Evolutionary conservation across 768 basidiomycete species (phyloP).

Genomic region (Psilocybe sp.): DNA sequence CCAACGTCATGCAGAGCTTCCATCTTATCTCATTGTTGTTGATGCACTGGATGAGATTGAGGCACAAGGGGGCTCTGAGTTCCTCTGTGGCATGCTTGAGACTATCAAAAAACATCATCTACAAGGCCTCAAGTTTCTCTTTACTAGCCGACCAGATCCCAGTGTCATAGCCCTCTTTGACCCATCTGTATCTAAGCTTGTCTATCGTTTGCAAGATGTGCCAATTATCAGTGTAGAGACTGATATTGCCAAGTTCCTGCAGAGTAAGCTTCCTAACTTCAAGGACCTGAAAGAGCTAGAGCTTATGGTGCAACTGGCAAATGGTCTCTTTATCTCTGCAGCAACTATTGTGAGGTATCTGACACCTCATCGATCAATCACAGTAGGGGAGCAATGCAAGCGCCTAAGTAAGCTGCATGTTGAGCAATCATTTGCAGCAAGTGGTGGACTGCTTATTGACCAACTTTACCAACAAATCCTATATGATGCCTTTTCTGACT

Average conservation of each 20-base stretch:
- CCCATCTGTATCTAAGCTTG: neutral
- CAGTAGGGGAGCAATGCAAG: neutral
- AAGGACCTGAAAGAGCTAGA: neutral
- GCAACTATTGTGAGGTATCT: conserved; percentile 17
- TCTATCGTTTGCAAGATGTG: neutral
- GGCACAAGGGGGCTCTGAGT: conserved; percentile 7
- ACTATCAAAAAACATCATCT: conserved; percentile 7
- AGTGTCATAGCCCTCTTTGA: conserved; percentile 1
- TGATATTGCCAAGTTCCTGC: neutral
- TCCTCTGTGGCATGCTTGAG: conserved; percentile 14
- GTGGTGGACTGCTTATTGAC: conserved; percentile 3
- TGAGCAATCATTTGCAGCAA: neutral
- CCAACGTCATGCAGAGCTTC: neutral
- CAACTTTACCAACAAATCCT: conserved; percentile 9
- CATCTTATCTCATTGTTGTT: conserved; percentile 17
- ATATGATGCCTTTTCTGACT: conserved; percentile 7
- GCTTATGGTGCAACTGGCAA: conserved; percentile 7
- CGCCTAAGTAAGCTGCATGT: neutral
- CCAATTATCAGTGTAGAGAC: neutral
- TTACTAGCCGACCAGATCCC: conserved; percentile 19
- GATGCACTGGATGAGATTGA: conserved; percentile 22
- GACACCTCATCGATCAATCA: neutral
- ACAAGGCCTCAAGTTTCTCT: conserved; percentile 18
- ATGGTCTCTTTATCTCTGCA: conserved; percentile 19
- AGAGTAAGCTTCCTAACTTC: neutral